A percentile compares a stretch with the other conserved stretches of the same genome.
These are phyloP conservation scores for Penicillium sp. DNA, from an alignment of 2,329 filamentous ascomycete genomes.

Conservation along the genomic window DNA sequence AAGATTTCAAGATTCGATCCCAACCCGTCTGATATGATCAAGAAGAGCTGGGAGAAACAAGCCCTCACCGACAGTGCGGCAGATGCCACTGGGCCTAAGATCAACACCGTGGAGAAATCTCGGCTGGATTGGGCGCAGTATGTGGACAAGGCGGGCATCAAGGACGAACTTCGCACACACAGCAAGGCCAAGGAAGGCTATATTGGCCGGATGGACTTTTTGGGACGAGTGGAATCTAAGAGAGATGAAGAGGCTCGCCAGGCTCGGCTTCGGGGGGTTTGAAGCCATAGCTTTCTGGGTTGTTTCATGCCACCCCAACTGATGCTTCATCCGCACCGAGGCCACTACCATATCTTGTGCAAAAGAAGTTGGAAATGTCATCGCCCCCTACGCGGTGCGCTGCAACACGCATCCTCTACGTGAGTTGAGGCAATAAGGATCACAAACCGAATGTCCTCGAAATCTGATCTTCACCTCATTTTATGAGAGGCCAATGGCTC, in stretches of 20 bases:
- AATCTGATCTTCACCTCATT: too few species aligned
- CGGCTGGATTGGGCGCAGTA: slow-evolving; percentile 60
- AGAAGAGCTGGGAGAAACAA: slow-evolving; percentile 42
- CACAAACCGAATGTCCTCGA: too few species aligned
- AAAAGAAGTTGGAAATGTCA: too few species aligned
- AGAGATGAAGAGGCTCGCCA: slow-evolving; percentile 52
- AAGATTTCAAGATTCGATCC: slow-evolving; percentile 44
- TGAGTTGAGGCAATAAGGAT: too few species aligned
- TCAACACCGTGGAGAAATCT: slow-evolving; percentile 62
- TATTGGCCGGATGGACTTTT: slow-evolving; percentile 56
- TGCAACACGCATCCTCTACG: too few species aligned
- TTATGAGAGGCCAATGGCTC: too few species aligned
- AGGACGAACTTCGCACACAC: slow-evolving; percentile 56
- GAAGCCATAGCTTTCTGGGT: slow-evolving; percentile 1
- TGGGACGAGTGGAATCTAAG: slow-evolving; percentile 52
- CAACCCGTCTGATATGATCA: slow-evolving; percentile 38
- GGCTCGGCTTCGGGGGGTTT: slow-evolving; percentile 43
- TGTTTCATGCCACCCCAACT: too few species aligned
- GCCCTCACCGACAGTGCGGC: slow-evolving; percentile 19
- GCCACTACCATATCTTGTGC: too few species aligned
- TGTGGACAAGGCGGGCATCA: slow-evolving; percentile 56
- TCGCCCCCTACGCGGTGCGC: too few species aligned
- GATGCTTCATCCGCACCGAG: too few species aligned
- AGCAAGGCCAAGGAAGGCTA: slow-evolving; percentile 59
- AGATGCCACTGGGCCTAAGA: slow-evolving; percentile 48